Base-by-base conservation (phyloP, 257 asterid species). In the Fraxinus quadrangulata region DNA sequence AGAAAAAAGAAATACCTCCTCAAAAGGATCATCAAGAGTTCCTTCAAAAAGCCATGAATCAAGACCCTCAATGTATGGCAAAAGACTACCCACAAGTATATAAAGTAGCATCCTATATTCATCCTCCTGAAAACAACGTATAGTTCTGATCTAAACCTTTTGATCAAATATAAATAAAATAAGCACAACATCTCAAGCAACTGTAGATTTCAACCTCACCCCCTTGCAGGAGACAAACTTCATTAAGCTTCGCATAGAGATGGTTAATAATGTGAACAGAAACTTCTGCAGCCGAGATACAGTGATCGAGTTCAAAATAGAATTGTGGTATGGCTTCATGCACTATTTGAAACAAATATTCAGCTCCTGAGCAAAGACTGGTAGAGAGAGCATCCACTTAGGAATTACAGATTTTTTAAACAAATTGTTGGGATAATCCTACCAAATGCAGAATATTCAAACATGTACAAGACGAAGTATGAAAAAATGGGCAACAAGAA, bases 31-130 rank as follows among this genome's bases (percentile, higher is more conserved):
- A 76, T 93, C 97, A 75, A 96, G 95, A 71, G 87, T 90, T 79
- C 98, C 99, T 74, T 96, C 97, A 82, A 93, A 96, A 86, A 93
- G 89, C 99, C 98, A 96, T 76, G 97, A 90, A 91, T 93, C 99
- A 72, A 96, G 96, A 78, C 84, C 86, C 88, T 93, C 96, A 81
- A 95, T 88, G 73, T 92, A 96, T 7, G 99, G 99, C 84, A 93
- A 85, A 85, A 93, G 82, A 78, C 89, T 90, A 79, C 93, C 94
- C 28, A 86, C 87, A 49, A 96, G 87, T 76, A 92, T 82, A 79
- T 86, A 90, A 31, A 96, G 94, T 74, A 92, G 77, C 97, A 96
- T 96, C 77, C 88, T 82, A 73, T 89, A 89, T 74, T 96, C 96
- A 86, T 93, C 97, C 89, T 92, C 97, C 99, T 92, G 88, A 81